phyloP scores from a whole-genome alignment of 139 green algal species.

The Tetraselmis chui region DNA sequence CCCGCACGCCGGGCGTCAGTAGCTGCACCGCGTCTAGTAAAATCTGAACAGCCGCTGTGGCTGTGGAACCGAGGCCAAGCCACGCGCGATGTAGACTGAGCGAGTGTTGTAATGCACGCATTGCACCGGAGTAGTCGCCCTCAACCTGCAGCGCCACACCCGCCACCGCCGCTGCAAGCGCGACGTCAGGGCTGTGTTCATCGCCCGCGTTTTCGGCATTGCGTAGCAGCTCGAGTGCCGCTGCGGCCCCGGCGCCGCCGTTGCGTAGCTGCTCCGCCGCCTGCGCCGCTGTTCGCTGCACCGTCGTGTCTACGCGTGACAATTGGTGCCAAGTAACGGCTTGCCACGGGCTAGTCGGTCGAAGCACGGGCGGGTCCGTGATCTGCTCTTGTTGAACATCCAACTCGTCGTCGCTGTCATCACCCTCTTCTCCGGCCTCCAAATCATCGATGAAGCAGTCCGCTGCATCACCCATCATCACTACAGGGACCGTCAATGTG shows the following conservation, averaged over 20 bases:
- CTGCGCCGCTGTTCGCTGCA: background rate
- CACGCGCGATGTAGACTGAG: background rate
- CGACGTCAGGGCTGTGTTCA: background rate
- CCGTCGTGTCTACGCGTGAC: background rate
- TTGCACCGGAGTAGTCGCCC: background rate
- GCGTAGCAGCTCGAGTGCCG: background rate
- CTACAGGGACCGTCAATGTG: too few relatives aligned
- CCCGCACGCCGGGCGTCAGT: background rate
- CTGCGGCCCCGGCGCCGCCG: background rate
- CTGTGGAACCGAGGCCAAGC: background rate
- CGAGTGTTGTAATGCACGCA: background rate
- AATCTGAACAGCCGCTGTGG: background rate
- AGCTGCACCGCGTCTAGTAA: background rate
- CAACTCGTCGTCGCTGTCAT: too few relatives aligned
- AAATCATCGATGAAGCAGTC: too few relatives aligned
- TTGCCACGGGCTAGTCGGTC: too few relatives aligned
- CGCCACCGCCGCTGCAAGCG: background rate
- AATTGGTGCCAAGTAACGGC: background rate
- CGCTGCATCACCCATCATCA: too few relatives aligned
- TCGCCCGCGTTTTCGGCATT: background rate
- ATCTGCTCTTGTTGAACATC: too few relatives aligned
- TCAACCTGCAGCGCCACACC: background rate
- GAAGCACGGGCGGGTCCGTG: too few relatives aligned
- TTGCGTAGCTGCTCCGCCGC: background rate
- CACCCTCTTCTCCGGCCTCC: too few relatives aligned